Evolutionary conservation across 306 rosid species (phyloP), one percentile per base, ranked within the genome.

Genomic region (Vigna nakashimae): DNA sequence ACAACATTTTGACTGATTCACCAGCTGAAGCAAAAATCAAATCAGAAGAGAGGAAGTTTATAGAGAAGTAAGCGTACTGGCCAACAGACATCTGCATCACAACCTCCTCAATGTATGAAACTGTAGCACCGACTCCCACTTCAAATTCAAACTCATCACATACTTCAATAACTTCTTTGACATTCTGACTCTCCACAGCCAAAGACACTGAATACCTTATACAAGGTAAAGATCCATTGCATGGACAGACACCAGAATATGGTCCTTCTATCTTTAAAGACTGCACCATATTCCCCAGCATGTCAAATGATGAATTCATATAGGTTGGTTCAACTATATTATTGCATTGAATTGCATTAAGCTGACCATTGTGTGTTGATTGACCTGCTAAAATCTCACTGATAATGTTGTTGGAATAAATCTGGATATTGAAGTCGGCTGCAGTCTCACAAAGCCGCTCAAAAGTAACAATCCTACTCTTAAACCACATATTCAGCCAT

Each of bases 61-160:
- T 73, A 34, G 69, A 63, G 82, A 92, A 91, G 84, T 73, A 79
- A 65, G 96, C 96, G 70, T 86, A 79, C 90, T 92, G 99, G 69
- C 91, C 97, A 69, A 88, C 89, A 74, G 91, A 86, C 92, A 95
- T 86, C 83, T 86, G 92, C 82, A 32, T 78, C 77, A 95, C 88
- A 85, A 85, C 89, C 85, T 77, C 78, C 86, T 95, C 99, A 63
- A 95, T 56, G 71, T 80, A 75, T 22, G 89, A 82, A 79, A 80
- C 74, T 69, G 92, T 89, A 24, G 94, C 86, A 76, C 93, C 87
- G 17, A 86, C 86, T 52, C 97, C 97, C 52, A 95, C 83, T 85
- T 95, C 99, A 90, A 95, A 95, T 90, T 95, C 99, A 69, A 90
- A 90, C 32, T 88, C 96, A 48, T 90, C 84, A 77, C 80, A 79